These are phyloP conservation scores for Exophiala spinifera DNA, from an alignment of 2,329 filamentous ascomycete species.

Conservation along the genomic window DNA sequence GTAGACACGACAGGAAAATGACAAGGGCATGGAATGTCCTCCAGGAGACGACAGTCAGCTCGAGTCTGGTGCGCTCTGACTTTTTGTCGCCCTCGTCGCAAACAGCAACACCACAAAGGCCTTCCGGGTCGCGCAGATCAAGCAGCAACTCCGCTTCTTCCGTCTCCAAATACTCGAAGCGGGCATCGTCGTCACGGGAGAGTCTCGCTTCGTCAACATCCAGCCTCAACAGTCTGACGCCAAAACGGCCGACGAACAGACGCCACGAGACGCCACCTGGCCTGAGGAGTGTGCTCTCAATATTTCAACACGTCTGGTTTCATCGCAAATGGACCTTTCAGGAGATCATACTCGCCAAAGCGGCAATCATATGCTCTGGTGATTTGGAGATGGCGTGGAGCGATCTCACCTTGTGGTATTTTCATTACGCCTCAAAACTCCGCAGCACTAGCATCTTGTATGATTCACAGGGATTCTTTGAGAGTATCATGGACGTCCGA, in stretches of 20 bases:
- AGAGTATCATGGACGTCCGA: constrained; percentile 17
- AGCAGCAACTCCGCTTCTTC: constrained; percentile 6
- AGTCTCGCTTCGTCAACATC: constrained; percentile 12
- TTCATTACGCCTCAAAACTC: constrained; percentile 21
- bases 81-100: constrained; percentile 14
- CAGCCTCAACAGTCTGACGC: constrained; percentile 7
- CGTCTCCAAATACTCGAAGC: constrained; percentile 10
- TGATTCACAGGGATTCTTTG: constrained; percentile 20
- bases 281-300: constrained; percentile 15
- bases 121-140: background rate
- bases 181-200: constrained; percentile 11
- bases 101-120: background rate
- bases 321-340: constrained; percentile 21
- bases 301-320: constrained; percentile 22
- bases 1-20: constrained; percentile 17
- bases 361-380: constrained; percentile 22
- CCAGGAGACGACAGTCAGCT: constrained; percentile 17
- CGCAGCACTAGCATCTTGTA: constrained; percentile 18
- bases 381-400: constrained; percentile 22
- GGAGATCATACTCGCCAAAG: constrained; percentile 20
- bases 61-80: constrained; percentile 20
- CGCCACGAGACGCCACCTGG: constrained; percentile 10
- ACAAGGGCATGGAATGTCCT: constrained; percentile 16
- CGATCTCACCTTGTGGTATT: constrained; percentile 21
- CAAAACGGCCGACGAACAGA: constrained; percentile 6